A percentile compares a stretch with the other conserved stretches of the same genome.
These are phyloP conservation scores for Gypsophila paniculata DNA, from an alignment of 179 eudicot genomes.

Conservation along the genomic window DNA sequence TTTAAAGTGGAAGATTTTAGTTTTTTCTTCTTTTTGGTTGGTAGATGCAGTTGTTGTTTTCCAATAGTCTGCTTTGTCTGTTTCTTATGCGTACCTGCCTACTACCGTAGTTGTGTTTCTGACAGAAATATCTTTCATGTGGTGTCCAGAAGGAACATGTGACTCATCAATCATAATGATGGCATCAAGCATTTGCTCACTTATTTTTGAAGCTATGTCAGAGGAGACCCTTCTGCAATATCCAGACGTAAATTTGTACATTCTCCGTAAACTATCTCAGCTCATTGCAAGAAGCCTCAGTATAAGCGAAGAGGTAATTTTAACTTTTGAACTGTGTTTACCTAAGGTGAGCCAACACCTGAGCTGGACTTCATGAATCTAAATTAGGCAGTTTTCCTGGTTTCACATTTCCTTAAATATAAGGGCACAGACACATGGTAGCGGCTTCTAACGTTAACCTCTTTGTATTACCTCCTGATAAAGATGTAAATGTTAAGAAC, in stretches of 20 bases:
- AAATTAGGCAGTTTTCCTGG: neutral
- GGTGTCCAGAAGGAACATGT: conserved; percentile 38
- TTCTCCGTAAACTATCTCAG: conserved; percentile 41
- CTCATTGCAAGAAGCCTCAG: conserved; percentile 66
- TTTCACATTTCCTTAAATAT: neutral
- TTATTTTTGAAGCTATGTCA: conserved; percentile 62
- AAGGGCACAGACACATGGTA: neutral
- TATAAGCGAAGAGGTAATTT: conserved; percentile 48
- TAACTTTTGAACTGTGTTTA: neutral
- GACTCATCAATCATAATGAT: conserved; percentile 63
- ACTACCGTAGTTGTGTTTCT: neutral
- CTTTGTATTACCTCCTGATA: no score
- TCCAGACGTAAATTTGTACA: conserved; percentile 40
- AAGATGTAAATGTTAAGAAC: neutral
- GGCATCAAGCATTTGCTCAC: conserved; percentile 85
- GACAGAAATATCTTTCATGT: neutral
- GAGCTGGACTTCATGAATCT: neutral
- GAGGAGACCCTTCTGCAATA: conserved; percentile 56
- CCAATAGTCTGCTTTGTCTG: neutral
- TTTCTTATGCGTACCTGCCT: neutral
- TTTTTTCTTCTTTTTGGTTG: neutral
- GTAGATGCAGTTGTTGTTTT: neutral
- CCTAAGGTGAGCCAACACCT: neutral
- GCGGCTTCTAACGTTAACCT: neutral
- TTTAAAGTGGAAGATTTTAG: neutral